Evolutionary conservation across 495 filamentous ascomycete species (phyloP).

Genomic region (Xylaria curta): DNA sequence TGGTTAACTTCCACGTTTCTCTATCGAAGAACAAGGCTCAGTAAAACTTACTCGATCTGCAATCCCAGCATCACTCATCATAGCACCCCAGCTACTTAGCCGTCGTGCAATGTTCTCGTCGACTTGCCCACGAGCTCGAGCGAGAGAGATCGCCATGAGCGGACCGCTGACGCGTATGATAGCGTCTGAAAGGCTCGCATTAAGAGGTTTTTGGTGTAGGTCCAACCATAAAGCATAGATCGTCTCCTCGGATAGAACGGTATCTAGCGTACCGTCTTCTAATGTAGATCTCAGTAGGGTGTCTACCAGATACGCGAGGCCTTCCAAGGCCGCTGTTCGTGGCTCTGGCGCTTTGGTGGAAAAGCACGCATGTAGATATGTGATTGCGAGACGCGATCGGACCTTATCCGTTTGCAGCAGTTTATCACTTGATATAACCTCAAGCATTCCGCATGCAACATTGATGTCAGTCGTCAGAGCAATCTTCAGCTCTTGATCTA

Average conservation of each 20-base stretch:
- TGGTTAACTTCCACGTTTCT: slow-evolving; percentile 21
- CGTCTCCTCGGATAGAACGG: slow-evolving; percentile 32
- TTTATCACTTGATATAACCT: slow-evolving; percentile 29
- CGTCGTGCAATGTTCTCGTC: slow-evolving; percentile 29
- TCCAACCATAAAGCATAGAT: slow-evolving; percentile 40
- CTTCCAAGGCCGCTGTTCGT: slow-evolving; percentile 44
- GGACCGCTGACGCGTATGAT: slow-evolving; percentile 53
- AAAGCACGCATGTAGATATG: slow-evolving; percentile 34
- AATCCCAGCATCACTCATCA: slow-evolving; percentile 50
- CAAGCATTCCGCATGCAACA: slow-evolving; percentile 36
- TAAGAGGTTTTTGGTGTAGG: slow-evolving; percentile 45
- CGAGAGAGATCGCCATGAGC: slow-evolving; percentile 43
- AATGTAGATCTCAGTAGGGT: slow-evolving; percentile 23
- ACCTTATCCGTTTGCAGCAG: slow-evolving; percentile 18
- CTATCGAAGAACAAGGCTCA: not conserved
- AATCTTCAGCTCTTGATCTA: slow-evolving; percentile 25
- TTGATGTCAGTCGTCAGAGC: slow-evolving; percentile 33
- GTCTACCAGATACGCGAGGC: slow-evolving; percentile 47
- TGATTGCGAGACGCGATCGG: slow-evolving; percentile 15
- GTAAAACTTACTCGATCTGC: slow-evolving; percentile 50
- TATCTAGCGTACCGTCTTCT: slow-evolving; percentile 4
- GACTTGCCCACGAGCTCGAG: slow-evolving; percentile 16
- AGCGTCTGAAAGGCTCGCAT: slow-evolving; percentile 51
- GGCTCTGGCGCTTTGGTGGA: slow-evolving; percentile 41
- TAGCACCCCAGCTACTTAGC: slow-evolving; percentile 49